Evolutionary conservation across 108 stramenopile genomes (phyloP).

Genomic region (Ochromonas danica): DNA sequence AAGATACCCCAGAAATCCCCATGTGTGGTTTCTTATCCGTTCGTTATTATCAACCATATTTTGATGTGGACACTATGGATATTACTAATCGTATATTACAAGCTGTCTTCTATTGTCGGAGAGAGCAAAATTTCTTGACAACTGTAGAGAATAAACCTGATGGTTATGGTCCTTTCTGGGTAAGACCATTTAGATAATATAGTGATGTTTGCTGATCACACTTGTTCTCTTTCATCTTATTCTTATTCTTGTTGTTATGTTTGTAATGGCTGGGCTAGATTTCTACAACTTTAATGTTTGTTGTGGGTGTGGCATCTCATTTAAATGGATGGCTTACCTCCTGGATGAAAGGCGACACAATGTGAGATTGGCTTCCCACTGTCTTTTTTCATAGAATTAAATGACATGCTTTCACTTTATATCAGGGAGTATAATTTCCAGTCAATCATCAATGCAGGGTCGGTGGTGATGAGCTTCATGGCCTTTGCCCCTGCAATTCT

Average conservation of each 20-base stretch:
- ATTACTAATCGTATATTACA: background rate
- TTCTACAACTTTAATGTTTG: slow-evolving; percentile 22
- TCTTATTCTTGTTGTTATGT: too few species aligned
- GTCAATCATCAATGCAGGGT: background rate
- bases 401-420: background rate
- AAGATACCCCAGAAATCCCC: background rate
- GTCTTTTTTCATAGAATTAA: background rate
- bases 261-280: too few species aligned
- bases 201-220: too few species aligned
- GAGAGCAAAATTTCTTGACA: slow-evolving; percentile 28
- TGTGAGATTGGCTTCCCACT: background rate
- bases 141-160: slow-evolving; percentile 26
- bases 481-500: background rate
- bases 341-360: slow-evolving; percentile 20
- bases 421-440: slow-evolving; percentile 29
- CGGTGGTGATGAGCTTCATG: background rate
- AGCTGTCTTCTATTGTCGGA: background rate
- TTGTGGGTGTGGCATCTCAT: slow-evolving; percentile 18
- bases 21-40: slow-evolving; percentile 7
- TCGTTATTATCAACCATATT: slow-evolving; percentile 17
- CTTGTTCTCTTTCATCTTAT: too few species aligned
- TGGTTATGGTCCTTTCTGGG: slow-evolving; percentile 35
- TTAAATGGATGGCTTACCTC: slow-evolving; percentile 20
- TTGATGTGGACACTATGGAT: slow-evolving; percentile 36
- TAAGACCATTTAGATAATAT: slow-evolving; percentile 7